phyloP scores from a whole-genome alignment of 2,329 filamentous ascomycete species.

The Cyphellophora europaea region DNA sequence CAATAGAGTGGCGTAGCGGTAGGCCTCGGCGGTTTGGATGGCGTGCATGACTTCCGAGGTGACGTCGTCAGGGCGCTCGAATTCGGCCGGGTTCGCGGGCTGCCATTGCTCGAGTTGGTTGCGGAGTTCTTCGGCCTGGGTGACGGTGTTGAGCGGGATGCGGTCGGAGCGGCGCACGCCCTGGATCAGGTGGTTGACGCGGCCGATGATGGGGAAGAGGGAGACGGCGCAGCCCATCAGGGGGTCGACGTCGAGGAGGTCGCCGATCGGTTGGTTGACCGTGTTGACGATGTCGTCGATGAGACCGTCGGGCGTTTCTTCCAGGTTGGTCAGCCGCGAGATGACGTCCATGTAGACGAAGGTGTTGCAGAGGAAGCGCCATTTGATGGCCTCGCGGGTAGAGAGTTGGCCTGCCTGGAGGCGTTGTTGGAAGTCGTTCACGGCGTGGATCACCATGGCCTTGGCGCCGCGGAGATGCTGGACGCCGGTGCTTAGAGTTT shows the following conservation, averaged over 20 bases:
- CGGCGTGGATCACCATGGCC: constrained; percentile 51
- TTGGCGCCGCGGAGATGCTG: constrained; percentile 61
- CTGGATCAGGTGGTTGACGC: constrained; percentile 56
- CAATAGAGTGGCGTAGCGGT: constrained; percentile 56
- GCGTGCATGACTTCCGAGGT: constrained; percentile 53
- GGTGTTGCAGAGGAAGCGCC: constrained; percentile 61
- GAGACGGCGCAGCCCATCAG: constrained; percentile 61
- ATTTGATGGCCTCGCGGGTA: constrained; percentile 29
- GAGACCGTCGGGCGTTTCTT: constrained; percentile 47
- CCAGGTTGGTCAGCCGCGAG: constrained; percentile 54
- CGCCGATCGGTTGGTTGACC: constrained; percentile 27
- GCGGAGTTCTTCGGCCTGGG: constrained; percentile 54
- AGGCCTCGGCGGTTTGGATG: constrained; percentile 58
- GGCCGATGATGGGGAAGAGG: constrained; percentile 59
- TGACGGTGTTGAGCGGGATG: constrained; percentile 54
- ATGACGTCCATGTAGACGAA: constrained; percentile 70
- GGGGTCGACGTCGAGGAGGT: constrained; percentile 54
- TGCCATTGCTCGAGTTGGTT: constrained; percentile 52
- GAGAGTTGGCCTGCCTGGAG: constrained; percentile 18
- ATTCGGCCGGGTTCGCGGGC: constrained; percentile 39
- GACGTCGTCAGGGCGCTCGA: constrained; percentile 55
- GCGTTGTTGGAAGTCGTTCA: constrained; percentile 36
- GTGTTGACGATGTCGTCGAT: constrained; percentile 38
- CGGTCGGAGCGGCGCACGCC: constrained; percentile 45
- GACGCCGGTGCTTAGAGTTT: constrained; percentile 59